Base-by-base conservation (phyloP, 2,329 filamentous ascomycete species). In the Colletotrichum falcatum region DNA sequence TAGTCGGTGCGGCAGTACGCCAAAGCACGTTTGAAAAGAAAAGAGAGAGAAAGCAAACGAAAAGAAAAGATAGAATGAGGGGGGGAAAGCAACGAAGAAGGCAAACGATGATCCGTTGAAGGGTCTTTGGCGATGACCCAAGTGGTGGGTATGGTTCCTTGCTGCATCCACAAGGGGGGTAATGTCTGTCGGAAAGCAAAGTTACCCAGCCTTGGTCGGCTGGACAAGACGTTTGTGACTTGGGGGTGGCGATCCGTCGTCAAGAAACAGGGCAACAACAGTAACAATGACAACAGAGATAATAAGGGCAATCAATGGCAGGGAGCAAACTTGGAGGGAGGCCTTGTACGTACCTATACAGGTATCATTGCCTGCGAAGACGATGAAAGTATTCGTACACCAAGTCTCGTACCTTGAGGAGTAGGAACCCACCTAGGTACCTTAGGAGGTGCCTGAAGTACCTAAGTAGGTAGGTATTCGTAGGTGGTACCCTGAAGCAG, bases 101-200 rank as follows among this genome's bases (percentile, higher is more conserved):
- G 49, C 33, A 66, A 56, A 35, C 35, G 33, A 51, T 44, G 56
- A 53, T 66, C 56, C 35, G 42, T 51, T 53, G 49, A 56, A 56
- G 55, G 62, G 66, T 55, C 48, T 35, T 30, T 20, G 35, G n/a
- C n/a, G n/a, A n/a, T n/a, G n/a, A n/a, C n/a, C n/a, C n/a, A n/a
- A n/a, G n/a, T n/a, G n/a, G n/a, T n/a, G n/a, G n/a, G 42, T 18
- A 33, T 16, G 42, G n/a, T 60, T 46, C 46, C 48, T 33, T 60
- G 20, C 39, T 30, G 11, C 20, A 20, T n/a, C 39, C 37, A 14
- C 46, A 48, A 26, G 46, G 23, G 37, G 54, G 61, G 37, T 26
- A 6, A 46, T 14, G n/a, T 60, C 30, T 35, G 48, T 54, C 39
- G 46, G 46, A 60, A 48, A 65, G 61, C 12, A 20, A 61, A 26